Base-by-base conservation (phyloP, 2,329 filamentous ascomycete species). In the Elsinoe ampelina region DNA sequence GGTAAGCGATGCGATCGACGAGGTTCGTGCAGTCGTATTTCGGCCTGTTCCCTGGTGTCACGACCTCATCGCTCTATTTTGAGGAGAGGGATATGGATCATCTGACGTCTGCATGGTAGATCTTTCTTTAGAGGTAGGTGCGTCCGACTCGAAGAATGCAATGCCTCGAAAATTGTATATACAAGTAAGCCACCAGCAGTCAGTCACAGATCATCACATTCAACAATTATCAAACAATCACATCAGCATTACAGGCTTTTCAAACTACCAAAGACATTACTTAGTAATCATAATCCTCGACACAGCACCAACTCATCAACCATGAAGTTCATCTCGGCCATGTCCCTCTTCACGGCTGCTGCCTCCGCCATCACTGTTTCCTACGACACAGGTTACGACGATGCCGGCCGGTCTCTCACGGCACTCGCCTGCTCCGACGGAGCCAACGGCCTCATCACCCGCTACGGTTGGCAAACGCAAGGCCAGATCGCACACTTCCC, bases 351-450 rank as follows among this genome's bases (percentile, higher is more conserved):
- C 60, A 63, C 72, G 60, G 61, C 71, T 59, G 66, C 70, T 59
- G 65, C 70, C 54, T 66, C 71, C 5, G 62, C 64, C 22, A 67
- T 73, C 52, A 70, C 66, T 69, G 85, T 90, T 65, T 85, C 84
- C 61, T 92, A 84, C 71, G 87, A 91, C 72, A 72, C 73, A 17
- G 82, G 78, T 66, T 93, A 88, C 73, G 87, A 91, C 66, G 73
- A 84, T 61, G 68, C 68, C 45, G 62, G 62, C 59, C 78, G 82
- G 58, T 75, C 79, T 43, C 68, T 91, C 56, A 75, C 71, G 34
- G 68, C 66, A 4, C 77, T 89, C 43, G 68, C 83, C 60, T 89
- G 85, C 79, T 85, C 81, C 32, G 81, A 88, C 66, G 85, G 85
- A 56, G 47, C 60, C 60, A 84, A 87, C 70, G 85, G 85, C 58